A percentile compares a stretch with the other conserved stretches of the same genome.
These are phyloP conservation scores for Botrytis porri DNA, from an alignment of 2,329 filamentous ascomycete genomes.

Conservation along the genomic window DNA sequence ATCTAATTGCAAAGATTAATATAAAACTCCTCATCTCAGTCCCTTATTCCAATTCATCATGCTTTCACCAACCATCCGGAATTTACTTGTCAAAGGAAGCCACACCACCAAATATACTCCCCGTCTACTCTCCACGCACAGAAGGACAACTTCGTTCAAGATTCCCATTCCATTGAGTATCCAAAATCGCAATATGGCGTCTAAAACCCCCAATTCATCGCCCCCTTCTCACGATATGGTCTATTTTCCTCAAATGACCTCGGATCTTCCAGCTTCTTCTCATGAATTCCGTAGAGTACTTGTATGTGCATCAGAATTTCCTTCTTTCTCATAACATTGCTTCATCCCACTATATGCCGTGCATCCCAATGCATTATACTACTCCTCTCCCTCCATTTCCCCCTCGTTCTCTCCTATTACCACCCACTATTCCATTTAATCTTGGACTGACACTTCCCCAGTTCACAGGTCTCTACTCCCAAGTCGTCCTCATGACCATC, in stretches of 20 bases:
- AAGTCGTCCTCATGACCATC: conserved; percentile 63
- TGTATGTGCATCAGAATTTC: not conserved
- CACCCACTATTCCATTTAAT: too few relatives aligned
- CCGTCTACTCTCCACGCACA: conserved; percentile 8
- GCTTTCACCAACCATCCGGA: not conserved
- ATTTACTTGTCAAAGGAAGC: not conserved
- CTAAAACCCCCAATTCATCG: conserved; percentile 32
- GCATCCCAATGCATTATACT: not conserved
- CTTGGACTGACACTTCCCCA: not conserved
- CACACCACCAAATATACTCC: not conserved
- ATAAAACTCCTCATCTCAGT: not conserved
- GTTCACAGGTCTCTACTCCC: conserved; percentile 60
- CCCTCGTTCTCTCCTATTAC: not conserved
- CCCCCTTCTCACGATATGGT: conserved; percentile 54
- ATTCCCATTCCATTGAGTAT: not conserved
- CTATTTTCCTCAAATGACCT: conserved; percentile 57
- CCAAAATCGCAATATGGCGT: conserved; percentile 27
- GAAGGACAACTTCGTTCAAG: not conserved
- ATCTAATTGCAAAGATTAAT: not conserved
- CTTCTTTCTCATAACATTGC: not conserved
- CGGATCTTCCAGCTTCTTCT: conserved; percentile 51
- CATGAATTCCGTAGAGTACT: conserved; percentile 59
- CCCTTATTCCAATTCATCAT: not conserved
- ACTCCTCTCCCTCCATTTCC: not conserved
- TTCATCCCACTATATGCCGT: not conserved